Evolutionary conservation across 768 basidiomycete genomes (phyloP).

Genomic region (Mycena sanguinolenta): DNA sequence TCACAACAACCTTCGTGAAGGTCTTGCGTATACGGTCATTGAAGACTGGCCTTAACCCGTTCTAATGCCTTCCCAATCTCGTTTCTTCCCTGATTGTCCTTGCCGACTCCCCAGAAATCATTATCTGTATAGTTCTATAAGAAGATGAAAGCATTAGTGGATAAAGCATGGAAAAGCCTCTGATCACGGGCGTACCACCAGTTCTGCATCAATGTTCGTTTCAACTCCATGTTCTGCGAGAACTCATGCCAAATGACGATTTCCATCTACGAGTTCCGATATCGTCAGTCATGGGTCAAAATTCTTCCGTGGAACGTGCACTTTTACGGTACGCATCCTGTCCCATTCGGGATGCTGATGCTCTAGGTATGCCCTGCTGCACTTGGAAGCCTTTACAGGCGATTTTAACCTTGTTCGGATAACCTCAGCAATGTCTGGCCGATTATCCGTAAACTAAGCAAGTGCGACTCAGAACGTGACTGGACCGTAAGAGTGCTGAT

Average conservation of each 20-base stretch:
- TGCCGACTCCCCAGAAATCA: conserved; percentile 53
- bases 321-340: background rate
- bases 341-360: conserved; percentile 18
- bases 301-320: too few species aligned
- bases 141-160: background rate
- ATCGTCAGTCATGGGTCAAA: too few species aligned
- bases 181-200: background rate
- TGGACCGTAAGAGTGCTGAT: too few species aligned
- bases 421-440: conserved; percentile 1
- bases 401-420: background rate
- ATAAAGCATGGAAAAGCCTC: background rate
- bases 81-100: conserved; percentile 62
- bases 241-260: conserved; percentile 22
- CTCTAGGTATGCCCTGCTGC: background rate
- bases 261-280: conserved; percentile 16
- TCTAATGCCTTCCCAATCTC: conserved; percentile 57
- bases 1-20: too few species aligned
- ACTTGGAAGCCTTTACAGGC: background rate
- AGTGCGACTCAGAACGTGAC: too few species aligned
- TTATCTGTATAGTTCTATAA: background rate
- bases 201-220: conserved; percentile 5
- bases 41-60: background rate
- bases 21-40: too few species aligned
- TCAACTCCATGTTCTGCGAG: conserved; percentile 13
- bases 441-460: conserved; percentile 7